Percentiles rank a stretch among this genome's conserved stretches.
Conservation (phyloP, 1,284 basidiomycete species). For the Ustilago lituana region DNA sequence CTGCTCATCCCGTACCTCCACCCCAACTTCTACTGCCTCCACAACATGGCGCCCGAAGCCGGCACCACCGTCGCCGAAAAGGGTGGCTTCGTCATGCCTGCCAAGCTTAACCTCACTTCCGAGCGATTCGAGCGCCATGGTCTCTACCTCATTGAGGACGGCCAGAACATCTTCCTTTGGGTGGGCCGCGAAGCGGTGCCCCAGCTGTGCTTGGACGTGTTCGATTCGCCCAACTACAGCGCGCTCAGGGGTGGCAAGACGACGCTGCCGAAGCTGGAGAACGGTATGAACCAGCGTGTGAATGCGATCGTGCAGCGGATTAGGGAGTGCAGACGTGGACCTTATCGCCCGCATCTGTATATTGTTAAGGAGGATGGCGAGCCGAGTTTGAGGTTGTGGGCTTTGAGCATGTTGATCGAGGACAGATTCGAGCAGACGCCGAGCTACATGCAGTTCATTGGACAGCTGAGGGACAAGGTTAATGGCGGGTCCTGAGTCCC, state of each 20-base stretch:
- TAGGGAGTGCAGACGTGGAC: constrained; percentile 82
- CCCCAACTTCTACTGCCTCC: constrained; percentile 92
- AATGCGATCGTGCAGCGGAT: constrained; percentile 93
- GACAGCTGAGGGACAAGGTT: constrained; percentile 61
- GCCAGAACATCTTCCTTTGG: constrained; percentile 97
- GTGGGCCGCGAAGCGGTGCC: constrained; percentile 96
- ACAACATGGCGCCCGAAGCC: constrained; percentile 94
- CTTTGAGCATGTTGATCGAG: constrained; percentile 90
- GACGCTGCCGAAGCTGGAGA: constrained; percentile 87
- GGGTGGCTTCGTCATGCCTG: constrained; percentile 76
- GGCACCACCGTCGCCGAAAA: constrained; percentile 55
- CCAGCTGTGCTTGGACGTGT: constrained; percentile 91
- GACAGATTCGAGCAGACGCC: constrained; percentile 93
- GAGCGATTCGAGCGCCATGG: constrained; percentile 95
- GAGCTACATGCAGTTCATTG: constrained; percentile 92
- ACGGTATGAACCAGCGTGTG: constrained; percentile 89
- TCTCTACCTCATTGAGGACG: constrained; percentile 95
- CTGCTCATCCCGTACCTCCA: constrained; percentile 91
- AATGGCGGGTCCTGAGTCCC: constrained; percentile 58
- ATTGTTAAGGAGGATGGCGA: constrained; percentile 98
- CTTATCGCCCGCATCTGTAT: constrained; percentile 94
- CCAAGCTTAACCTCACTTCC: constrained; percentile 87
- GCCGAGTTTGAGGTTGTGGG: constrained; percentile 86
- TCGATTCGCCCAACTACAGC: constrained; percentile 87
- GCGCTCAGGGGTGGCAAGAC: constrained; percentile 91